Evolutionary conservation across 2,329 filamentous ascomycete genomes (phyloP).

Genomic region (Madurella fahalii): DNA sequence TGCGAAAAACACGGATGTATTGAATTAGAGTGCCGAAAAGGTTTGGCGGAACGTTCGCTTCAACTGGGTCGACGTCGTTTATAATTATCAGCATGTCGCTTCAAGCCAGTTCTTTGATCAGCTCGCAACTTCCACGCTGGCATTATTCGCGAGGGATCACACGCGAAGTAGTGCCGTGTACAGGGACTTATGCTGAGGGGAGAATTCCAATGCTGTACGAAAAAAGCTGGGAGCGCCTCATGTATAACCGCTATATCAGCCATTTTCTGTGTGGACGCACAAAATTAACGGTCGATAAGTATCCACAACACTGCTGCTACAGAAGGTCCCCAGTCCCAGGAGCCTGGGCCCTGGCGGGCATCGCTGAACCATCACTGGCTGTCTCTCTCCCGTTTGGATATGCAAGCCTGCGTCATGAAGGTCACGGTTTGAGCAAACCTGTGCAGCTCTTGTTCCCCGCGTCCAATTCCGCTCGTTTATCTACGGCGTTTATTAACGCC

Average conservation of each 20-base stretch:
- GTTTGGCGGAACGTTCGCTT: too few species aligned
- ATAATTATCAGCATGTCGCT: not conserved
- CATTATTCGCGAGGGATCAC: slow-evolving; percentile 18
- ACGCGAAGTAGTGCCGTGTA: slow-evolving; percentile 3
- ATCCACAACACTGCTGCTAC: slow-evolving; percentile 7
- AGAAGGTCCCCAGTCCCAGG: slow-evolving; percentile 13
- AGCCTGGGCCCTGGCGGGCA: slow-evolving; percentile 11
- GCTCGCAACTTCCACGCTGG: slow-evolving; percentile 25
- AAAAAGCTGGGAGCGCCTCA: not conserved
- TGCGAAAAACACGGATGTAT: not conserved
- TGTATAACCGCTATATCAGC: not conserved
- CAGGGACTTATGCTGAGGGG: not conserved
- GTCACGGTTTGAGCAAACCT: slow-evolving; percentile 16
- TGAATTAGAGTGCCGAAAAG: too few species aligned
- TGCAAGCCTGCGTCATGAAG: slow-evolving; percentile 24
- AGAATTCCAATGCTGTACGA: not conserved
- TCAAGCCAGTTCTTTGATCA: not conserved
- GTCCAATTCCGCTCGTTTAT: not conserved
- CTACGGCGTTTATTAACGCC: slow-evolving; percentile 13
- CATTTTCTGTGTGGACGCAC: not conserved
- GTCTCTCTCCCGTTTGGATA: slow-evolving; percentile 9
- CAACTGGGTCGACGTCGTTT: too few species aligned
- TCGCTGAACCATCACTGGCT: slow-evolving; percentile 18
- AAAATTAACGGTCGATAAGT: slow-evolving; percentile 6
- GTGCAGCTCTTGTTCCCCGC: slow-evolving; percentile 12